Conservation (phyloP, 495 filamentous ascomycete genomes). For the Penicillium arizonense region DNA sequence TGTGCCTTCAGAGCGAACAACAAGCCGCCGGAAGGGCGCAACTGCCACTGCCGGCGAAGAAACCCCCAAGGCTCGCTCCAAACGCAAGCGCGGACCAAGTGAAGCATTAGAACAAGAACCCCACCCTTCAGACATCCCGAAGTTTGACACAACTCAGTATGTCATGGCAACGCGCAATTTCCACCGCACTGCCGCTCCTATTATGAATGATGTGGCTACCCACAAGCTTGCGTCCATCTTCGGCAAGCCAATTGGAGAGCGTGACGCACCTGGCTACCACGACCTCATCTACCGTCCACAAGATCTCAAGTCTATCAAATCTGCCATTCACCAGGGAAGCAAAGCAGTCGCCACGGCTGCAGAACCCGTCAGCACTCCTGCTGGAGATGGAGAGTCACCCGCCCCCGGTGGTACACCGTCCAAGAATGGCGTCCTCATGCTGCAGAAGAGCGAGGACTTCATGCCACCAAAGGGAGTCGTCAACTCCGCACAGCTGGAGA, state of each 20-base stretch:
- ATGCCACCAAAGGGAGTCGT: slow-evolving; percentile 88
- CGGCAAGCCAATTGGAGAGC: slow-evolving; percentile 75
- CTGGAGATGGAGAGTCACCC: slow-evolving; percentile 45
- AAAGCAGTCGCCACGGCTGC: slow-evolving; percentile 67
- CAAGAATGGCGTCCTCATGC: slow-evolving; percentile 42
- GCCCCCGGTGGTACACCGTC: slow-evolving; percentile 34
- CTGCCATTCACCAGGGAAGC: slow-evolving; percentile 73
- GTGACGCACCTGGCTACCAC: slow-evolving; percentile 83
- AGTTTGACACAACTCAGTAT: slow-evolving; percentile 48
- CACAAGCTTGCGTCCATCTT: slow-evolving; percentile 92
- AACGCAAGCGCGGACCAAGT: slow-evolving; percentile 41
- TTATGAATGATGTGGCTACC: slow-evolving; percentile 79
- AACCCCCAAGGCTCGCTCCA: slow-evolving; percentile 29
- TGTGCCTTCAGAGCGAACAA: slow-evolving; percentile 45
- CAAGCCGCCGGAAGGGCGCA: slow-evolving; percentile 48
- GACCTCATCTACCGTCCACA: slow-evolving; percentile 84
- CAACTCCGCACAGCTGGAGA: slow-evolving; percentile 91
- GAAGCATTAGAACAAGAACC: slow-evolving; percentile 35
- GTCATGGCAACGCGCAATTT: slow-evolving; percentile 76
- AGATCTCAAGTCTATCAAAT: slow-evolving; percentile 82
- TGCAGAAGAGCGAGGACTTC: slow-evolving; percentile 70
- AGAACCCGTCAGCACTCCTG: slow-evolving; percentile 46
- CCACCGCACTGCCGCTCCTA: slow-evolving; percentile 68
- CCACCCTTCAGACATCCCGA: slow-evolving; percentile 28
- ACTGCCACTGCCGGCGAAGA: slow-evolving; percentile 28